Base-by-base conservation (phyloP, 495 filamentous ascomycete species). In the Aspergillus incahuasiensis region DNA sequence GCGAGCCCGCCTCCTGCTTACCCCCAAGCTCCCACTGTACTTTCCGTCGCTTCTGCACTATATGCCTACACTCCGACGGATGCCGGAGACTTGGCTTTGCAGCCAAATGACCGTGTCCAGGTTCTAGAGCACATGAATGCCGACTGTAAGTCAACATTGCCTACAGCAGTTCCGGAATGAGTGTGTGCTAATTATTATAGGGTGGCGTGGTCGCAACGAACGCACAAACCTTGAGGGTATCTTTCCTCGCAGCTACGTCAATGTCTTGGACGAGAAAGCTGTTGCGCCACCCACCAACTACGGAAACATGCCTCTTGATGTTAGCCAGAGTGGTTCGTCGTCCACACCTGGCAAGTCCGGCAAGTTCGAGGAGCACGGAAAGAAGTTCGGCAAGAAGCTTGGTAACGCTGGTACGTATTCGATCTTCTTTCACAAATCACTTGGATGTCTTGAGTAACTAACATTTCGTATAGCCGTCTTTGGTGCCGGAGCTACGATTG, bases 71-170 rank as follows among this genome's bases (percentile, higher is more conserved):
- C 76, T 22, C 86, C 85, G 13, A 79, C 83, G 28, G 90, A 96
- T 58, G 73, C 84, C 6, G 88, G 89, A 35, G 94, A 97, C 68
- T 76, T 92, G 51, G 80, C 79, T 1, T 80, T 98, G 60, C 77
- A 84, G 54, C 82, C 83, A 24, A 83, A 90, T 63, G 91, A 96
- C 71, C 78, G 80, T 20, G 76, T 98, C 59, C 79, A 82, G 46
- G 86, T 98, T 22, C 76, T 82, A 45, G 89, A 96, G 67, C 90
- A 96, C 72, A 90, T 95, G 84, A 97, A 97, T 62, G 84, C 83
- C 18, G 94, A 98, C 64, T 98, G 94, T 95, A 76, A 56, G 74
- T 64, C 60, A 25, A 32, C 21, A 39, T 20, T 43, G 34, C 13
- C 15, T 19, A 16, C 13, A 24, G 16, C 1, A 11, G 24, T 22